Percentiles rank a stretch among this genome's conserved stretches.
phyloP scores from a whole-genome alignment of 768 basidiomycete genomes.

The Phaffia australis region DNA sequence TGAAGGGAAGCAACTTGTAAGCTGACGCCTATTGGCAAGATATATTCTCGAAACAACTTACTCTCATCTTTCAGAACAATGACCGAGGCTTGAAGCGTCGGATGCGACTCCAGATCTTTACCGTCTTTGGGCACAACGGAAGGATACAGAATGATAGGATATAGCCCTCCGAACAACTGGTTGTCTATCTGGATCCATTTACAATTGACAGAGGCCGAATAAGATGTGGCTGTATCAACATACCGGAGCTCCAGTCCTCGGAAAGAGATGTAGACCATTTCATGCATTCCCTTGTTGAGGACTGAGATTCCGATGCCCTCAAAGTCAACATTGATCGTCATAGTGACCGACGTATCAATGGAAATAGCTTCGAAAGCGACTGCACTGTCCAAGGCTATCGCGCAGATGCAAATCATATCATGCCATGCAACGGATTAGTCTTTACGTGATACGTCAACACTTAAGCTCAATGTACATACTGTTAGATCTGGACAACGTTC shows the following conservation, averaged over 20 bases:
- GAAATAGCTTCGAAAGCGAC: conserved; percentile 76
- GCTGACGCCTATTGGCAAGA: not conserved
- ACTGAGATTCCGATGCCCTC: conserved; percentile 87
- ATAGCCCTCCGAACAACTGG: conserved; percentile 89
- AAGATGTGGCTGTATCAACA: conserved; percentile 62
- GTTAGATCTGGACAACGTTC: conserved; percentile 30
- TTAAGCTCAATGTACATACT: conserved; percentile 12
- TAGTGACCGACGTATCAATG: conserved; percentile 53
- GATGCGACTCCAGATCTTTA: conserved; percentile 67
- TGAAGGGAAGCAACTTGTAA: conserved; percentile 10
- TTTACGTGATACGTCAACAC: not conserved
- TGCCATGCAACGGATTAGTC: not conserved
- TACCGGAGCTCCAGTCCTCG: conserved; percentile 75
- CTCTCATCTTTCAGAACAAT: conserved; percentile 90
- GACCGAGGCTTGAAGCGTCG: conserved; percentile 77
- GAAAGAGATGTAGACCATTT: conserved; percentile 78
- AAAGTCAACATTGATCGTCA: conserved; percentile 62
- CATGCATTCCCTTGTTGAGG: conserved; percentile 72
- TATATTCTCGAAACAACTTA: conserved; percentile 34
- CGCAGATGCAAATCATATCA: conserved; percentile 41
- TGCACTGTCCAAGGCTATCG: conserved; percentile 48
- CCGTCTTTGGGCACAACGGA: conserved; percentile 56
- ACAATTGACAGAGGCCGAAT: conserved; percentile 66
- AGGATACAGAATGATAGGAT: conserved; percentile 88
- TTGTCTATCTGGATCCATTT: conserved; percentile 93